phyloP scores from a whole-genome alignment of 2,329 filamentous ascomycete genomes.

The Fusarium sp. region DNA sequence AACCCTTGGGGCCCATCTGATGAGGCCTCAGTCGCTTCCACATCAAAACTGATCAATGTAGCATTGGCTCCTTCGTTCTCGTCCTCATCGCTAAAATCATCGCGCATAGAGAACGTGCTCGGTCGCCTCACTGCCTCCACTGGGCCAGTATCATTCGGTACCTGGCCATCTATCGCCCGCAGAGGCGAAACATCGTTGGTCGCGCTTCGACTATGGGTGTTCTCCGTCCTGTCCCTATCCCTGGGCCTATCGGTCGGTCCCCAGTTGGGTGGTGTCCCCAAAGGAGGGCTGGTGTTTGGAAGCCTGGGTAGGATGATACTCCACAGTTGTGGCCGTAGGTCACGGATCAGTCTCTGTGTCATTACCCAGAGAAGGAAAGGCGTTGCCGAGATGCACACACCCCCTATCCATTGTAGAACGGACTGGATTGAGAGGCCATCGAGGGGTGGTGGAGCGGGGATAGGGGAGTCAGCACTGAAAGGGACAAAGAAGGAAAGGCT shows the following conservation, averaged over 20 bases:
- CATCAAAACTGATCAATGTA: conserved; percentile 67
- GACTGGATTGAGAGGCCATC: conserved; percentile 50
- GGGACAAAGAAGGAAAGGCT: conserved; percentile 61
- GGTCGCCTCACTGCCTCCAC: conserved; percentile 52
- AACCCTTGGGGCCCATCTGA: conserved; percentile 59
- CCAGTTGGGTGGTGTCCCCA: conserved; percentile 35
- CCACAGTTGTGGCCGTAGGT: conserved; percentile 51
- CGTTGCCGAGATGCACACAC: conserved; percentile 52
- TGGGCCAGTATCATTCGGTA: conserved; percentile 39
- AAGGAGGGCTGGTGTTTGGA: conserved; percentile 50
- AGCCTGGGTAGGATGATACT: conserved; percentile 50
- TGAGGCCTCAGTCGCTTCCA: conserved; percentile 60
- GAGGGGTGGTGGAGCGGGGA: conserved; percentile 55
- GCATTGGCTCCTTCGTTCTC: conserved; percentile 63
- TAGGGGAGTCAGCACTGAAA: conserved; percentile 60
- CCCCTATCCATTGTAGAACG: conserved; percentile 55
- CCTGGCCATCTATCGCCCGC: conserved; percentile 45
- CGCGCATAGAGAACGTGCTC: conserved; percentile 57
- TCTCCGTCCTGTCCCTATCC: conserved; percentile 30
- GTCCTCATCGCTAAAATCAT: conserved; percentile 65
- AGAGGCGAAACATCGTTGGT: conserved; percentile 40
- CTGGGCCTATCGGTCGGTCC: conserved; percentile 17
- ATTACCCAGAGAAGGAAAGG: conserved; percentile 59
- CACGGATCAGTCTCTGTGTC: conserved; percentile 51
- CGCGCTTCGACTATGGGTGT: conserved; percentile 36